Evolutionary conservation across 78 protist genomes (phyloP).

Genomic region (Dictyostelium intermedium): DNA sequence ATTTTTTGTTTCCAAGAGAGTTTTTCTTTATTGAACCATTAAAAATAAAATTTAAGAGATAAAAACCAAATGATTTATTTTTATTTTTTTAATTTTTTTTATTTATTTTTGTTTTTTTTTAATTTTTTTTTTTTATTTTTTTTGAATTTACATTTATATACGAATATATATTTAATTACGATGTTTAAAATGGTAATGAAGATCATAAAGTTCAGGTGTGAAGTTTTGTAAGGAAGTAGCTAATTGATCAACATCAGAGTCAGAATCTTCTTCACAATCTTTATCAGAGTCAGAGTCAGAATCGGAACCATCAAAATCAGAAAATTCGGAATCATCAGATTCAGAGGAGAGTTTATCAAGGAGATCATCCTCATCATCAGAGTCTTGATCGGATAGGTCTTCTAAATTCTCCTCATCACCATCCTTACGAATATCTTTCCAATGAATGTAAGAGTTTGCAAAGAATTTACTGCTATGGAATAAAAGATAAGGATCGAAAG

Average conservation of each 20-base stretch:
- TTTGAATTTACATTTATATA: not conserved
- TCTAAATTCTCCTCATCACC: constrained; percentile 66
- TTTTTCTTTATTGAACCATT: no score
- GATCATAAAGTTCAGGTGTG: constrained; percentile 35
- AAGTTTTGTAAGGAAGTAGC: constrained; percentile 39
- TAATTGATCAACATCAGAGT: constrained; percentile 45
- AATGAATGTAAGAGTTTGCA: constrained; percentile 15
- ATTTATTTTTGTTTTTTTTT: not conserved
- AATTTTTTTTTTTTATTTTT: not conserved
- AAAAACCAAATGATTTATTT: not conserved
- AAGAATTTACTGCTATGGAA: not conserved
- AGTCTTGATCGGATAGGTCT: constrained; percentile 29
- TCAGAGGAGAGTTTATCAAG: constrained; percentile 12
- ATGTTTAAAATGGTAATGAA: constrained; percentile 39
- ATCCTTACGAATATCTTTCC: constrained; percentile 51
- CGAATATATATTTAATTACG: not conserved
- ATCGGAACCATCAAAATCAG: constrained; percentile 25
- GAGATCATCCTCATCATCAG: constrained; percentile 19
- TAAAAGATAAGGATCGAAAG: constrained; percentile 72
- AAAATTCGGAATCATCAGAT: constrained; percentile 62
- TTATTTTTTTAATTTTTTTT: not conserved
- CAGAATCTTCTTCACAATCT: constrained; percentile 5
- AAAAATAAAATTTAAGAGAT: no score
- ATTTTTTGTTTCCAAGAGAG: no score
- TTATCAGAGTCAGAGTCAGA: constrained; percentile 16